A percentile compares a stretch with the other conserved stretches of the same genome.
phyloP scores from a whole-genome alignment of 1,284 basidiomycete genomes.

The Trametes sp. region DNA sequence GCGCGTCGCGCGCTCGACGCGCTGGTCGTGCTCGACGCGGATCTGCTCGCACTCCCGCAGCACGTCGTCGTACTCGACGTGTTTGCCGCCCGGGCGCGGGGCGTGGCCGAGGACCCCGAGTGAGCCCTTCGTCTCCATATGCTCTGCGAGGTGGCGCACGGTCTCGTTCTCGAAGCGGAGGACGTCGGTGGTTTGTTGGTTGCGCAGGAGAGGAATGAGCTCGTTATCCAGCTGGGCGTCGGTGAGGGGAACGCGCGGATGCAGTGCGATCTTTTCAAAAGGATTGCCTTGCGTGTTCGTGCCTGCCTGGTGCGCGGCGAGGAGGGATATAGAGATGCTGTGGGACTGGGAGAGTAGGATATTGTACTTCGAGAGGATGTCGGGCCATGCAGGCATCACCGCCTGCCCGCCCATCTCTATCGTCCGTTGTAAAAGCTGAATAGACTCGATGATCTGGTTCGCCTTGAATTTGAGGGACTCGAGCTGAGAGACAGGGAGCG shows the following conservation, averaged over 20 bases:
- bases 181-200: constrained; percentile 79
- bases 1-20: constrained; percentile 73
- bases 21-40: constrained; percentile 68
- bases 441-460: constrained; percentile 78
- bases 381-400: constrained; percentile 78
- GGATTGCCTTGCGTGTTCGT: constrained; percentile 46
- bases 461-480: constrained; percentile 79
- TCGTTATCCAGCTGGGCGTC: constrained; percentile 75
- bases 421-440: constrained; percentile 65
- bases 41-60: constrained; percentile 71
- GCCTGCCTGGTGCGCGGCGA: constrained; percentile 44
- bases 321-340: constrained; percentile 68
- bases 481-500: constrained; percentile 57
- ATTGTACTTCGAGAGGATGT: constrained; percentile 84
- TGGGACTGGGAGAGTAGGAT: constrained; percentile 81
- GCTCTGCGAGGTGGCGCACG: constrained; percentile 70
- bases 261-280: constrained; percentile 69
- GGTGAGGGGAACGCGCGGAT: constrained; percentile 62
- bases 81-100: constrained; percentile 27
- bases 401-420: constrained; percentile 63
- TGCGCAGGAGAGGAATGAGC: constrained; percentile 73
- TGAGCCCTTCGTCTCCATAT: constrained; percentile 67
- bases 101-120: constrained; percentile 49
- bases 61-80: constrained; percentile 63
- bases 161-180: constrained; percentile 70